A percentile compares a stretch with the other conserved stretches of the same genome.
These are phyloP conservation scores for Solanum corneliomulleri DNA, from an alignment of 257 asterid genomes.

Conservation along the genomic window DNA sequence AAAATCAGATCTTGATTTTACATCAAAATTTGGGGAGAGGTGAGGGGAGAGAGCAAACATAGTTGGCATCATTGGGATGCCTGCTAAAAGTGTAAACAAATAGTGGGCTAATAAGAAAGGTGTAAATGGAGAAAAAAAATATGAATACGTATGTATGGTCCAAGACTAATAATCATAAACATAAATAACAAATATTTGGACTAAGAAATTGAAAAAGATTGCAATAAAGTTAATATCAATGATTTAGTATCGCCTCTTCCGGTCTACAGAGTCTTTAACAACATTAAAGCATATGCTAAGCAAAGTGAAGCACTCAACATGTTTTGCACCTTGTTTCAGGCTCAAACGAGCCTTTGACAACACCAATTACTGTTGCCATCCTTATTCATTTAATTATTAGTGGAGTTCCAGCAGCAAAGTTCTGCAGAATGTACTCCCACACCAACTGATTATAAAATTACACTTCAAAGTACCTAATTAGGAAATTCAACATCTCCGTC, in stretches of 20 bases:
- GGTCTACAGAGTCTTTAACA: background rate
- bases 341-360: background rate
- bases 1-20: background rate
- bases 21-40: background rate
- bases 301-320: background rate
- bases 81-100: background rate
- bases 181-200: background rate
- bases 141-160: background rate
- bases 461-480: background rate
- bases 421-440: background rate
- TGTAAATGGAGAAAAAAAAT: background rate
- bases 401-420: background rate
- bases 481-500: background rate
- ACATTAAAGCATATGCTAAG: background rate
- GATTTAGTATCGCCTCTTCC: background rate
- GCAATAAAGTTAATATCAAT: background rate
- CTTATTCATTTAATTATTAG: background rate
- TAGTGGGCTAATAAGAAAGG: background rate
- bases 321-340: background rate
- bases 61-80: background rate
- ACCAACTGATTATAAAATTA: background rate
- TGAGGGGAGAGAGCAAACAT: background rate
- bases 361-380: background rate
- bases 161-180: background rate
- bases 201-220: background rate